Conservation (phyloP, 257 asterid species). For the Penstemon barbatus region DNA sequence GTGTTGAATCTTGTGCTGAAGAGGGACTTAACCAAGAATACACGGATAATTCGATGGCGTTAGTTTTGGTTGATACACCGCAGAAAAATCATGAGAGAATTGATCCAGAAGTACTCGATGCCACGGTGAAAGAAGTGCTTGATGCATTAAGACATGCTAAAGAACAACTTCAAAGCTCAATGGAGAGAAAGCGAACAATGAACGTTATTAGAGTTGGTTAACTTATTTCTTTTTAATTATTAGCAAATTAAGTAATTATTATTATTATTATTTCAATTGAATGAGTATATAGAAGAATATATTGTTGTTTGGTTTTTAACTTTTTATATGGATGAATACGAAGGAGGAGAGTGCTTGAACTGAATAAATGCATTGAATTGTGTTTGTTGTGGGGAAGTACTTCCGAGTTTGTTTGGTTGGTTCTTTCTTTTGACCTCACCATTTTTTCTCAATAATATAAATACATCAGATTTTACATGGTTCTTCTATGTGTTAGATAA, state of each 20-base stretch:
- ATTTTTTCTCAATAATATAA: no score
- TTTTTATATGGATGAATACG: no score
- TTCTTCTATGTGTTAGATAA: no score
- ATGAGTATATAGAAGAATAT: background rate
- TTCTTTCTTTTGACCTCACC: no score
- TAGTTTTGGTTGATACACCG: constrained; percentile 42
- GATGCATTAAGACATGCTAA: constrained; percentile 52
- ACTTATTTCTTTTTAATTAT: background rate
- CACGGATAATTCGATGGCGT: constrained; percentile 59
- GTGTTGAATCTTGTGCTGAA: constrained; percentile 26
- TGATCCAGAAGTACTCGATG: constrained; percentile 66
- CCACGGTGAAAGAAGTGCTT: constrained; percentile 57
- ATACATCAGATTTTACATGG: no score
- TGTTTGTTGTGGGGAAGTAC: no score
- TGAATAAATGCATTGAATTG: constrained; percentile 2
- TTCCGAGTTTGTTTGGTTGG: no score
- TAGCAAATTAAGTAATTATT: background rate
- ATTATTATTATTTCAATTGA: background rate
- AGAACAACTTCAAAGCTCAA: constrained; percentile 61
- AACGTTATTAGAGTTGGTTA: constrained; percentile 45
- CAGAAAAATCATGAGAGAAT: constrained; percentile 24
- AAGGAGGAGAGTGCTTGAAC: background rate
- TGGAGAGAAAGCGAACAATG: constrained; percentile 39
- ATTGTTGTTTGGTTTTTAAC: background rate
- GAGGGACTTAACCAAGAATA: constrained; percentile 31